A percentile compares a stretch with the other conserved stretches of the same genome.
These are phyloP conservation scores for Aspergillus luchuensis DNA, from an alignment of 2,329 filamentous ascomycete genomes.

Conservation along the genomic window DNA sequence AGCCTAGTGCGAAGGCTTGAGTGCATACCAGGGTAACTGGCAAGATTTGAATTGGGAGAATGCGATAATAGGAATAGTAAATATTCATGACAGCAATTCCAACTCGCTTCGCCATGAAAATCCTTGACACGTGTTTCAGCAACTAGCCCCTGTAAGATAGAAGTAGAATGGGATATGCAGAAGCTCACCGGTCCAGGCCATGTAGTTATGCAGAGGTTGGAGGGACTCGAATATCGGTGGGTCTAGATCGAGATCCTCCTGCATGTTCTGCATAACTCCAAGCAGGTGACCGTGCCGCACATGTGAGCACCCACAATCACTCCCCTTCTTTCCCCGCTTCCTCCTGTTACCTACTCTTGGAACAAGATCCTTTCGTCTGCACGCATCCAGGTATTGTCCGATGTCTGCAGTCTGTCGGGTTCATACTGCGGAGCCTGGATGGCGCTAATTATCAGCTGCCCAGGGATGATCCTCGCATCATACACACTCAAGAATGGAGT, in stretches of 20 bases:
- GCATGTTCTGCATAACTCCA: neutral
- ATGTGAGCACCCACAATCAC: neutral
- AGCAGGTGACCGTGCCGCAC: neutral
- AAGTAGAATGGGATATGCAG: neutral
- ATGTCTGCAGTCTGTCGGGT: neutral
- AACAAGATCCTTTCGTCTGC: neutral
- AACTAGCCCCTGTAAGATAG: neutral
- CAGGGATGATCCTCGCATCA: conserved; percentile 5
- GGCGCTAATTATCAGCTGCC: neutral
- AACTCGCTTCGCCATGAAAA: neutral
- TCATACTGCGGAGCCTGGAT: neutral
- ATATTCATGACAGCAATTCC: neutral
- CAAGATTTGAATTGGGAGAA: neutral
- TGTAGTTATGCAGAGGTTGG: neutral
- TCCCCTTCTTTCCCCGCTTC: neutral
- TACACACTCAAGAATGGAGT: neutral
- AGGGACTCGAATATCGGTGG: neutral
- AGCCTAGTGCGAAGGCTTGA: conserved; percentile 28
- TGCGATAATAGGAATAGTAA: neutral
- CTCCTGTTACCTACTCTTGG: neutral
- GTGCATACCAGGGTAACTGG: neutral
- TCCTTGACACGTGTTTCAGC: neutral
- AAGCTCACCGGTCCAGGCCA: neutral
- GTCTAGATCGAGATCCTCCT: neutral
- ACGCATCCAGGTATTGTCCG: neutral